Evolutionary conservation across 192 early-diverging fungal species (phyloP), one percentile per base, ranked within the genome.

Genomic region (Phlyctochytrium arcticum): DNA sequence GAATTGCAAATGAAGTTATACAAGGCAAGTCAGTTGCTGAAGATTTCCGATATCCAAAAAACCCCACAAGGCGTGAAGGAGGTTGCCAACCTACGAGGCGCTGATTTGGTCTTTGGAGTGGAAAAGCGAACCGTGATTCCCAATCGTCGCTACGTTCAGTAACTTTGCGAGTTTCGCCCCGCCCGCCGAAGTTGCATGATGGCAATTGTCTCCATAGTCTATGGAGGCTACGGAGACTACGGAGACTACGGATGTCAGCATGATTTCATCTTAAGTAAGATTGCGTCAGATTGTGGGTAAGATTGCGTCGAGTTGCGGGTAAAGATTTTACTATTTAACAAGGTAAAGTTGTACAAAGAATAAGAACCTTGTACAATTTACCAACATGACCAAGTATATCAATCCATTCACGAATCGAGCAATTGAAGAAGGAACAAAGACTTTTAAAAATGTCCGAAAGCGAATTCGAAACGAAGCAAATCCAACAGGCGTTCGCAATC

Each of bases 321-420:
- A 51, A 19, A 51, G 24, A 19, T 21, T 7, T 12, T 12, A 51
- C 8, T 51, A 51, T 51, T 51, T 51, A 51, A 51, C 12, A 9
- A 21, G 9, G 8, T 9, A 51, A 24, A 19, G 17, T 24, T 19
- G 15, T 24, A 12, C 24, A 24, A 19, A 9, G 9, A 19, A 51
- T 12, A 19, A 51, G 24, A 12, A 51, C 12, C 17, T 51, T 24
- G 24, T 42, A 42, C 39, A 42, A 10, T 42, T n/a, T 10, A 42
- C 39, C 10, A 51, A 12, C 15, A 12, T 21, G 9, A 21, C 7
- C 12, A 51, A 51, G 21, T 51, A 19, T 24, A 21, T 51, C 21
- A 51, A 51, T 24, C 49, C 49, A 9, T 51, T 51, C 49, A 51
- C 49, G 15, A 51, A 51, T 51, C 49, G 49, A 12, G 8, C 49